phyloP scores from a whole-genome alignment of 148 eudicot genomes.

The Chenopodium formosanum region DNA sequence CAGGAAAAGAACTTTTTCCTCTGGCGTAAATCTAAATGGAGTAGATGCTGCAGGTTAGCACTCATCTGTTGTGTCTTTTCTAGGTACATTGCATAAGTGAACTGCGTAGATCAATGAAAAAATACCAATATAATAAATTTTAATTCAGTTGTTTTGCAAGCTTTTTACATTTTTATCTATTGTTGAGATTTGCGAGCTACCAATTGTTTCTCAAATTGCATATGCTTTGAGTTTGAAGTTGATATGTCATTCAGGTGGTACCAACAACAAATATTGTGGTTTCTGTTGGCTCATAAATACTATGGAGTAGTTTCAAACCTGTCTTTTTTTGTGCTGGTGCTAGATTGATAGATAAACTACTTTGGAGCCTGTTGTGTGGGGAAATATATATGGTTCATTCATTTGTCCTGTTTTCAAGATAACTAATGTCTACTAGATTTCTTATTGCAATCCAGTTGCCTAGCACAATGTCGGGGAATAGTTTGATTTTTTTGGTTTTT shows the following conservation, averaged over 20 bases:
- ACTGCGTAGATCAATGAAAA: not conserved
- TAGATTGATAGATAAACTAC: not conserved
- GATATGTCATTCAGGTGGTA: no score
- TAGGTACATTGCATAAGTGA: not conserved
- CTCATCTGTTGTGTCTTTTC: not conserved
- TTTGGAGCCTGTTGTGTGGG: not conserved
- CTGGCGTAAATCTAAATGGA: not conserved
- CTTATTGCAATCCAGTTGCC: not conserved
- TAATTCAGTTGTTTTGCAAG: not conserved
- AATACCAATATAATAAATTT: not conserved
- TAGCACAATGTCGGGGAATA: not conserved
- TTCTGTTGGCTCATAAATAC: not conserved
- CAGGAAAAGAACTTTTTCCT: not conserved
- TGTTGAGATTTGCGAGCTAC: no score
- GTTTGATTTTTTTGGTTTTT: not conserved
- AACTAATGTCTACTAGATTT: not conserved
- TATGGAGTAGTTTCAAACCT: no score
- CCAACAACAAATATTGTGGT: not conserved
- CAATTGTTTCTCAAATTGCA: no score
- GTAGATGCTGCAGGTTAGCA: conserved; percentile 21
- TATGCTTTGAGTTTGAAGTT: not conserved
- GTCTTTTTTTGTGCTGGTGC: not conserved
- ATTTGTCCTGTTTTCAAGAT: not conserved
- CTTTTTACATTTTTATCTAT: not conserved
- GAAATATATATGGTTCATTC: no score